phyloP scores from a whole-genome alignment of 306 rosid species.

The Adenanthera pavonina region DNA sequence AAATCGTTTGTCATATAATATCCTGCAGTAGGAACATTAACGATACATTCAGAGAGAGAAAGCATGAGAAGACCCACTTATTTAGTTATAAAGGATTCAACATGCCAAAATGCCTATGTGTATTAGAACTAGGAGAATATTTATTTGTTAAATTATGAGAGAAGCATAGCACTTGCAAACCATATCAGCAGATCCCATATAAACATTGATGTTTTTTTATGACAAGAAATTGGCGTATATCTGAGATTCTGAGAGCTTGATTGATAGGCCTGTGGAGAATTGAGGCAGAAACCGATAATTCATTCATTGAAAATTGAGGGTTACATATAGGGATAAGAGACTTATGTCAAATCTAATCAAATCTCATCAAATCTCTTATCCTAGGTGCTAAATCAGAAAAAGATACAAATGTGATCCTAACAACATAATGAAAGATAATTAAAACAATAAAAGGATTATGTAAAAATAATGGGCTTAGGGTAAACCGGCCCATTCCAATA shows the following conservation, averaged over 20 bases:
- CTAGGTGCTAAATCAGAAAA: no score
- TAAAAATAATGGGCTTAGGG: no score
- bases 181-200: neutral
- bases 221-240: neutral
- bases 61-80: neutral
- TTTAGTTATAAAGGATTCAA: neutral
- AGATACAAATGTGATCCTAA: no score
- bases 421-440: no score
- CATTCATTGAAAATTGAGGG: no score
- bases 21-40: conserved; percentile 51
- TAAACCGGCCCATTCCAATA: no score
- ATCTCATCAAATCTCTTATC: no score
- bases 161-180: neutral
- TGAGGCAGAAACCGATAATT: no score
- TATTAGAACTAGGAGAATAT: neutral
- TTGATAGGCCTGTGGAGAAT: neutral
- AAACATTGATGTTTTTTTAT: neutral
- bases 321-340: no score
- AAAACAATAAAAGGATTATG: no score
- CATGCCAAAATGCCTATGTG: neutral
- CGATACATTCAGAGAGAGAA: neutral
- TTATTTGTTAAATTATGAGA: neutral
- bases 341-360: no score
- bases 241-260: neutral
- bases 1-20: conserved; percentile 94